Base-by-base conservation (phyloP, 441 rosid genomes). In the Brassica hybrid region DNA sequence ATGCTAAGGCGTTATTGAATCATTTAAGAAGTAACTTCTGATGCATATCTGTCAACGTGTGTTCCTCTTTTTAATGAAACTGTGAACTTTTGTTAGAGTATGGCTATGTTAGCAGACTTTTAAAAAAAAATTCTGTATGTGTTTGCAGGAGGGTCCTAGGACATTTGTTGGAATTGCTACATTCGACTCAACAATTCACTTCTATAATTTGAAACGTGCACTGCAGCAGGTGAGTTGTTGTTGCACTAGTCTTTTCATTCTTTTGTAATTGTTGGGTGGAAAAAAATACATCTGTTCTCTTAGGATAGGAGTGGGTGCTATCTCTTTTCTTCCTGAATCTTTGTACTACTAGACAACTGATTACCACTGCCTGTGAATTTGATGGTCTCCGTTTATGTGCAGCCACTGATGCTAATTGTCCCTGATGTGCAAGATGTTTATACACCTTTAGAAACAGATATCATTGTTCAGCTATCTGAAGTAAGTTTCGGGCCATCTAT, bases 151-250 rank as follows among this genome's bases (percentile, higher is more conserved):
- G 86, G 94, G 96, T 77, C 91, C 90, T 52, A 88, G 90, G 73
- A 91, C 97, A 65, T 84, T 88, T 88, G 97, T 91, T 16, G 98
- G 98, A 75, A 82, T 93, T 79, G 98, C 94, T 30, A 93, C 98
- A 62, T 91, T 86, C 77, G 98, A 93, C 81, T 87, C 93, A 7
- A 85, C 97, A 27, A 87, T 93, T 58, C 95, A 93, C 76, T 93
- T 93, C 79, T 93, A 91, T 80, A 91, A 87, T 82, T 82, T 93
- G 80, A 93, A 93, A 79, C 86, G 90, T 12, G 90, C 94, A 38
- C 58, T 88, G 21, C 97, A 89, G 67, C 98, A 90, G 87, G 89
- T 86, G 60, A 78, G 5, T 48, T 36, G 32, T 73, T 66, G 64
- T 73, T 66, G 64, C 75, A 72, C 78, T 81, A 14, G 54, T 62